phyloP scores from a whole-genome alignment of 306 rosid species.

The Lagenaria siceraria region DNA sequence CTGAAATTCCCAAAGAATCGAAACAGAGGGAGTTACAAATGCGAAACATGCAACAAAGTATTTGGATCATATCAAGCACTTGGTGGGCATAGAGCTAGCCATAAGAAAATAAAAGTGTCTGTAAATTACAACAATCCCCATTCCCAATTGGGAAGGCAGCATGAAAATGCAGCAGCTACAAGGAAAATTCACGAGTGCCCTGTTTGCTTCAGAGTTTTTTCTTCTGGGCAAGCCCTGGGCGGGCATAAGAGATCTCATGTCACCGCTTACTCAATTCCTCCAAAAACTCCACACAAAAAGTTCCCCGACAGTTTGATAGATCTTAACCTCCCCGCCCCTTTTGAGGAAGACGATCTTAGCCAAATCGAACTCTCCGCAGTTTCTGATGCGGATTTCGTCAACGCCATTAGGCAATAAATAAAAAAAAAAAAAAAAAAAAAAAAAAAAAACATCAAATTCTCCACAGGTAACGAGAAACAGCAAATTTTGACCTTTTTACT shows the following conservation, averaged over 20 bases:
- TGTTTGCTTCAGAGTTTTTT: slow-evolving; percentile 64
- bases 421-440: too few relatives aligned
- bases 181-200: slow-evolving; percentile 71
- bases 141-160: neutral
- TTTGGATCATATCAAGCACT: slow-evolving; percentile 86
- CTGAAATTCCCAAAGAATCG: slow-evolving; percentile 21
- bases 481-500: slow-evolving; percentile 25
- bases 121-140: neutral
- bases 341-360: slow-evolving; percentile 50
- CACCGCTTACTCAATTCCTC: slow-evolving; percentile 10
- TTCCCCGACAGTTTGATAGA: slow-evolving; percentile 44
- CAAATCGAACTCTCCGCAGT: slow-evolving; percentile 70
- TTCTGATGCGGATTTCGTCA: slow-evolving; percentile 65
- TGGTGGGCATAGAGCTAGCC: slow-evolving; percentile 95
- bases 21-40: slow-evolving; percentile 50
- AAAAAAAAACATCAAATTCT: too few relatives aligned
- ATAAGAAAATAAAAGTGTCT: slow-evolving; percentile 50
- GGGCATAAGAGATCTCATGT: slow-evolving; percentile 96
- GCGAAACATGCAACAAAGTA: slow-evolving; percentile 75
- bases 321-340: slow-evolving; percentile 87
- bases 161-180: slow-evolving; percentile 16
- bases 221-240: slow-evolving; percentile 93
- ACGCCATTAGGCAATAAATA: slow-evolving; percentile 24
- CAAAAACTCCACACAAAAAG: slow-evolving; percentile 3
- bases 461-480: neutral